Conservation (phyloP, 192 early-diverging fungal genomes). For the Geranomyces variabilis region DNA sequence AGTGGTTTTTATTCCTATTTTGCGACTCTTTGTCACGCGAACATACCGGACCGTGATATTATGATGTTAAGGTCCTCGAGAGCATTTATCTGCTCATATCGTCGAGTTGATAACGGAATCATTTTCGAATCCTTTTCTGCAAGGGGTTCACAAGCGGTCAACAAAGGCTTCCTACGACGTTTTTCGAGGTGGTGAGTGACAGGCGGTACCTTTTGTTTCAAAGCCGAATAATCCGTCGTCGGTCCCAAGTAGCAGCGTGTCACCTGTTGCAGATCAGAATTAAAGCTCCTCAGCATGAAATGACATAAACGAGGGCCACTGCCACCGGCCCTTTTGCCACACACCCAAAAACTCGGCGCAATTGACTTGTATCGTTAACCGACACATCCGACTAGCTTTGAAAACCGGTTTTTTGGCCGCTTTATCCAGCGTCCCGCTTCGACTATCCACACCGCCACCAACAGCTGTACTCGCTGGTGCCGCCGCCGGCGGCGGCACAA, state of each 20-base stretch:
- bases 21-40: background rate
- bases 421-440: constrained; percentile 9
- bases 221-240: constrained; percentile 60
- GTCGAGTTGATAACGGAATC: constrained; percentile 50
- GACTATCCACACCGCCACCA: background rate
- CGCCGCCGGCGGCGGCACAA: constrained; percentile 19
- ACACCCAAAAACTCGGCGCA: constrained; percentile 57
- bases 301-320: background rate
- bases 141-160: background rate
- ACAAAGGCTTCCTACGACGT: background rate
- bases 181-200: background rate
- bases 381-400: constrained; percentile 53
- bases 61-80: constrained; percentile 54
- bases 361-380: constrained; percentile 52
- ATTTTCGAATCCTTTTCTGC: constrained; percentile 43
- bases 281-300: background rate
- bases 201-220: constrained; percentile 42
- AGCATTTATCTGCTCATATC: constrained; percentile 54
- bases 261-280: constrained; percentile 23
- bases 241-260: constrained; percentile 58
- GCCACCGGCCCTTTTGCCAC: background rate
- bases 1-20: no score
- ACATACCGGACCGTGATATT: constrained; percentile 53
- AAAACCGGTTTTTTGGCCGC: constrained; percentile 30
- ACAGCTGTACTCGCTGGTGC: background rate